Percentiles rank a stretch among this genome's conserved stretches.
These are phyloP conservation scores for Capronia coronata DNA, from an alignment of 2,329 filamentous ascomycete species.

Conservation along the genomic window DNA sequence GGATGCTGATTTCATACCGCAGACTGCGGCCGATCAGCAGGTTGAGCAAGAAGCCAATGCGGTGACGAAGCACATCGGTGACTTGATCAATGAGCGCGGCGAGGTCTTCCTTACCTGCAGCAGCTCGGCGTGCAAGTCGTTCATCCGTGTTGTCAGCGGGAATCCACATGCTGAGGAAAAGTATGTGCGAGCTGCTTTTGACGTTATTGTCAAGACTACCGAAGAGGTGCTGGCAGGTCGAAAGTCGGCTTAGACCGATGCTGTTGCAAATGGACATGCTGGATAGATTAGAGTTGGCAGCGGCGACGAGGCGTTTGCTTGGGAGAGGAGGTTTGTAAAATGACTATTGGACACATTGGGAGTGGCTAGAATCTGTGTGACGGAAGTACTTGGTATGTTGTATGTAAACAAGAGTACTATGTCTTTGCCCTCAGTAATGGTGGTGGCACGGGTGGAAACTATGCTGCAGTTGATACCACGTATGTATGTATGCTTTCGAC, in stretches of 20 bases:
- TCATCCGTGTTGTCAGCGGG: conserved; percentile 73
- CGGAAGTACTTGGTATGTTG: too few relatives aligned
- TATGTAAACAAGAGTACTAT: too few relatives aligned
- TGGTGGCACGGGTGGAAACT: too few relatives aligned
- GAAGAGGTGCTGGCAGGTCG: conserved; percentile 46
- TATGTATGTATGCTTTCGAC: too few relatives aligned
- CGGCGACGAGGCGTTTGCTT: too few relatives aligned
- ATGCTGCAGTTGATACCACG: too few relatives aligned
- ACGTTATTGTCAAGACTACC: conserved; percentile 60
- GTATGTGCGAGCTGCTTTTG: conserved; percentile 67
- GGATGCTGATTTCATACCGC: conserved; percentile 30
- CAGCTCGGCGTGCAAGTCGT: conserved; percentile 64
- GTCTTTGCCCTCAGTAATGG: too few relatives aligned
- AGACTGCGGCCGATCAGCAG: conserved; percentile 34
- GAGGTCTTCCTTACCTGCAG: conserved; percentile 78
- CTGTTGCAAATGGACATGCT: conserved; percentile 5
- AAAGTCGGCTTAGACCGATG: conserved; percentile 1
- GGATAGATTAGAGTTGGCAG: conserved; percentile 1
- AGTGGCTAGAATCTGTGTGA: too few relatives aligned
- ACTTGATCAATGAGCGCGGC: conserved; percentile 64
- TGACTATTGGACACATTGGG: too few relatives aligned
- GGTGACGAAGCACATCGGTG: conserved; percentile 68
- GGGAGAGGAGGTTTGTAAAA: too few relatives aligned
- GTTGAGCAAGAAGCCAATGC: conserved; percentile 55
- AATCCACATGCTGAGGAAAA: conserved; percentile 64